Base-by-base conservation (phyloP, 768 basidiomycete species). In the Auricularia auricula-judae region DNA sequence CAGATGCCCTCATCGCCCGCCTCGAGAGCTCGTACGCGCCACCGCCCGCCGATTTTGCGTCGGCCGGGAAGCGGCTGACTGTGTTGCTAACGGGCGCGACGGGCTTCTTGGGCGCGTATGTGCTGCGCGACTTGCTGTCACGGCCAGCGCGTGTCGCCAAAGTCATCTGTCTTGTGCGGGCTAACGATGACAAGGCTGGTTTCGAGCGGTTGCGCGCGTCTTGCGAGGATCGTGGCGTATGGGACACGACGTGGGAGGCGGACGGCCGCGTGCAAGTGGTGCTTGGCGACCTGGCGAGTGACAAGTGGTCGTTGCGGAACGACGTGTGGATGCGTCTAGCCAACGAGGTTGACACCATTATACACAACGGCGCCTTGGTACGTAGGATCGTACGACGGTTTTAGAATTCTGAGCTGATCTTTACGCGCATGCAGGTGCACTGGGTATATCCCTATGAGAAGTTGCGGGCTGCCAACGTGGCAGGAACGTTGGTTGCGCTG, bases 381-480 rank as follows among this genome's bases (percentile, higher is more conserved):
- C 65, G 88, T 80, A n/a, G 4, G 34, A 65, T 29, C 29, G 29
- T 29, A 29, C 2, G 29, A 29, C 29, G 29, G 29, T 29, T 29
- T 29, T 29, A 29, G 29, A 29, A 29, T 29, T 29, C 29, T 29
- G 29, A 29, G 29, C 29, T 29, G 29, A 29, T 29, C 29, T 29
- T 29, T 29, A 29, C 29, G 29, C 29, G 29, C 29, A 35, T 36
- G 33, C 71, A 93, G 92, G 93, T 98, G 14, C 97, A 99, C 72
- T 99, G 97, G 97, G 92, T 99, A 2, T 99, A 97, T 74, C 93
- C 94, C 0, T 99, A 99, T 76, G 88, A 95, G 72, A 93, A 87
- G 73, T 81, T 99, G 11, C 89, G 95, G 5, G 81, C 87, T 0
- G 84, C 95, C 14, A 99, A 99, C 74, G 97, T 98, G n/a, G 71